A percentile compares a stretch with the other conserved stretches of the same genome.
These are phyloP conservation scores for Coniochaeta sp. DNA, from an alignment of 2,329 filamentous ascomycete species.

Conservation along the genomic window DNA sequence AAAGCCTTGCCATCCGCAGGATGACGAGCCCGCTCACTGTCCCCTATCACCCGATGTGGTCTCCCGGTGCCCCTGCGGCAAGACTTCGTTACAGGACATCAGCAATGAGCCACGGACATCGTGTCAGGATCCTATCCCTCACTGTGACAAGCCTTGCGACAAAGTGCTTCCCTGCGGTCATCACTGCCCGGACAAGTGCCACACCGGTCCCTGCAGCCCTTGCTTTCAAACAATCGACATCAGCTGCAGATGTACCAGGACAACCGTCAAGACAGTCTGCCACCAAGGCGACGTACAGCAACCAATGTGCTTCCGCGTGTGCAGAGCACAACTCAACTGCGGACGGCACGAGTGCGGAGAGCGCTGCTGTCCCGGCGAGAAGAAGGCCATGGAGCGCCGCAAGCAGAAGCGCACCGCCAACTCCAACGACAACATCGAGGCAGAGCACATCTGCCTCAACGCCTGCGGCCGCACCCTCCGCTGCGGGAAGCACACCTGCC, in stretches of 20 bases:
- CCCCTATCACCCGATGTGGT: slow-evolving; percentile 78
- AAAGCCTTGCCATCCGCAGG: slow-evolving; percentile 70
- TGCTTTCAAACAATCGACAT: slow-evolving; percentile 65
- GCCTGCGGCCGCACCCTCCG: slow-evolving; percentile 76
- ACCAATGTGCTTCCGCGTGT: slow-evolving; percentile 73
- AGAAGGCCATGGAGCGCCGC: slow-evolving; percentile 72
- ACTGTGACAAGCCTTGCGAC: slow-evolving; percentile 68
- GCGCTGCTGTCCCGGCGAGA: slow-evolving; percentile 81
- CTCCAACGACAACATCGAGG: slow-evolving; percentile 62
- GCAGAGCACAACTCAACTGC: slow-evolving; percentile 76
- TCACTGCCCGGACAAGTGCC: slow-evolving; percentile 66
- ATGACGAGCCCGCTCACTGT: slow-evolving; percentile 63
- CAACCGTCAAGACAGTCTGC: slow-evolving; percentile 61
- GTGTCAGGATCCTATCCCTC: slow-evolving; percentile 73
- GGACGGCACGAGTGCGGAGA: slow-evolving; percentile 84
- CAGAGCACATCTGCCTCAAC: slow-evolving; percentile 88
- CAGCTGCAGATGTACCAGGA: slow-evolving; percentile 74
- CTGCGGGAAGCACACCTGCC: slow-evolving; percentile 79
- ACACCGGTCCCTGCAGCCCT: slow-evolving; percentile 65
- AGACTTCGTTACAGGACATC: slow-evolving; percentile 63
- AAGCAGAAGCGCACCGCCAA: slow-evolving; percentile 67
- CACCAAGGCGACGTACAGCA: slow-evolving; percentile 63
- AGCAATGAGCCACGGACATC: slow-evolving; percentile 49
- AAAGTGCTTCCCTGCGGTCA: slow-evolving; percentile 74
- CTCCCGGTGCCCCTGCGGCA: slow-evolving; percentile 79